A percentile compares a stretch with the other conserved stretches of the same genome.
These are phyloP conservation scores for Macadamia tetraphylla DNA, from an alignment of 164 flowering plant species.

Conservation along the genomic window DNA sequence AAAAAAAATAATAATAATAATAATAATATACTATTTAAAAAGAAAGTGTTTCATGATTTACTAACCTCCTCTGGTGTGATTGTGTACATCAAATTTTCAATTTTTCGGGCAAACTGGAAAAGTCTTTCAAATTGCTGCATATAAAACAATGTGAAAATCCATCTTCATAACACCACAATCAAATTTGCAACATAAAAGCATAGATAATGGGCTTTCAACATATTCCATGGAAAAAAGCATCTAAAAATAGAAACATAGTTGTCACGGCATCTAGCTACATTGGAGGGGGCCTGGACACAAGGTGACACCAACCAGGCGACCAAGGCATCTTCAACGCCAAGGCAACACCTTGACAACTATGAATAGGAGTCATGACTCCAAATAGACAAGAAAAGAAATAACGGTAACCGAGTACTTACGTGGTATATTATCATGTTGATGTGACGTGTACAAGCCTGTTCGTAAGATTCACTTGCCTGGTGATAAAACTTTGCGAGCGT, in stretches of 20 bases:
- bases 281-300: too few species aligned
- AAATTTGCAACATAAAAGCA: not conserved
- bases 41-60: not conserved
- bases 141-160: conserved; percentile 4
- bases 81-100: conserved; percentile 89
- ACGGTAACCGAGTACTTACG: conserved; percentile 32
- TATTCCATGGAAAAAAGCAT: not conserved
- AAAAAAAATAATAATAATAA: not conserved
- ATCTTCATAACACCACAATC: not conserved
- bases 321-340: too few species aligned
- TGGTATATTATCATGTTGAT: conserved; percentile 81
- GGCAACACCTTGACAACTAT: too few species aligned
- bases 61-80: conserved; percentile 86
- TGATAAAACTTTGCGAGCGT: conserved; percentile 96
- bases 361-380: too few species aligned
- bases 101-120: conserved; percentile 81
- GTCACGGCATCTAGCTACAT: too few species aligned
- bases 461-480: conserved; percentile 96
- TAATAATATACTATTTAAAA: too few species aligned
- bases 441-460: conserved; percentile 93
- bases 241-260: not conserved
- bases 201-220: conserved; percentile 1
- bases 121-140: conserved; percentile 91
- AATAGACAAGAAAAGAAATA: not conserved
- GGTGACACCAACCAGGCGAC: too few species aligned